Percentiles rank a stretch among this genome's conserved stretches.
Conservation (phyloP, 2,329 filamentous ascomycete species). For the Aureobasidium sp. region DNA sequence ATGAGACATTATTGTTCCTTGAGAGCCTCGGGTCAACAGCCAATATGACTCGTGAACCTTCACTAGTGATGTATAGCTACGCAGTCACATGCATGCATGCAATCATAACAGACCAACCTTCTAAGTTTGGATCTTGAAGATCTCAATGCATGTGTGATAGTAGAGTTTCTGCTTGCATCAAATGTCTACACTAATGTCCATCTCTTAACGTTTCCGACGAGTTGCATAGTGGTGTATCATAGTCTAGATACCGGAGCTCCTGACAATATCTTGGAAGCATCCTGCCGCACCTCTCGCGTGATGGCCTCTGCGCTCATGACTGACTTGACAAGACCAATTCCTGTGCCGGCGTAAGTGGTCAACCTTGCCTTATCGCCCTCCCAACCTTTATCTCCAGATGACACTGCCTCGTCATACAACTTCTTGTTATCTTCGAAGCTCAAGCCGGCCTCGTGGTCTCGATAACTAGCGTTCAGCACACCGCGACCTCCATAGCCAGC, state of each 20-base stretch:
- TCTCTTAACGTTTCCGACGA: not conserved
- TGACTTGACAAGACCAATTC: constrained; percentile 47
- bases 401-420: constrained; percentile 38
- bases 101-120: not conserved
- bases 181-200: not conserved
- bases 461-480: constrained; percentile 46
- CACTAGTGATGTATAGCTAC: too few species aligned
- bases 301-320: constrained; percentile 44
- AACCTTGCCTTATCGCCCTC: constrained; percentile 42
- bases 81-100: not conserved
- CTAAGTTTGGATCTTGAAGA: not conserved
- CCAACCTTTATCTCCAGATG: constrained; percentile 41
- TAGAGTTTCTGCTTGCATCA: not conserved
- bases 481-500: constrained; percentile 47
- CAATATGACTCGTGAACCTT: not conserved
- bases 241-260: not conserved
- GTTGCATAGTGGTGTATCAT: not conserved
- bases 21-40: not conserved
- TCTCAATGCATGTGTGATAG: not conserved
- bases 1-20: not conserved
- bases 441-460: constrained; percentile 30
- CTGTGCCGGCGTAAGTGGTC: constrained; percentile 54
- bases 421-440: constrained; percentile 33
- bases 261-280: constrained; percentile 17
- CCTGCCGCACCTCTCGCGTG: constrained; percentile 36